Base-by-base conservation (phyloP, 2,329 filamentous ascomycete species). In the Huntiella abstrusa region DNA sequence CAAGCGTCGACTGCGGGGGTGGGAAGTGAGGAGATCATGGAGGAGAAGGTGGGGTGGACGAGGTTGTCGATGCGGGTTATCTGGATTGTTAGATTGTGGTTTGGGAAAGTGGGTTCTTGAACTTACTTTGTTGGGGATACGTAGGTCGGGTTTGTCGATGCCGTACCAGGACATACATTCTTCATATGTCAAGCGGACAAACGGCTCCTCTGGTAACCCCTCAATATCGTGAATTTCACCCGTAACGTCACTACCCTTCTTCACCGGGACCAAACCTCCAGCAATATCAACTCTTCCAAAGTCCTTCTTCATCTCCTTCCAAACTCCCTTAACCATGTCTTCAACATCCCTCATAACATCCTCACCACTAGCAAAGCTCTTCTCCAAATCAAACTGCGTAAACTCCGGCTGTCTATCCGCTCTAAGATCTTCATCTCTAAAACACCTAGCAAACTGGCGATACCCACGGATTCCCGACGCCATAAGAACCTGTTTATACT, bases 401-500 rank as follows among this genome's bases (percentile, higher is more conserved):
- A 98, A 98, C 58, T 98, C 91, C 0, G 91, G 92, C 57, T 98
- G 91, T 36, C 91, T 71, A 59, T 98, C 92, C 1, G 88, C 83
- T 15, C 91, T 73, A 33, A 91, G 67, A 59, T 96, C 92, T 58
- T 98, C 91, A 56, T 98, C 92, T 11, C 91, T 78, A 62, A 95
- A 98, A 58, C 91, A 98, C 52, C 77, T 80, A 1, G 91, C 92
- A 63, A 95, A 85, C 56, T 98, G 91, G 60, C 80, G 92, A 59
- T 98, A 98, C 36, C 72, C 75, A 1, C 70, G 64, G 8, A 95
- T 72, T 0, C 88, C 88, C 51, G 83, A 82, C 0, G 86, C 83
- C 86, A 98, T 96, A 37, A 98, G 71, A 2, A 95, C 83, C 64
- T 98, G 91, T 64, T 98, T 98, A 59, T 96, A 98, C 60, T 98